Conservation (phyloP, 1,284 basidiomycete genomes). For the Malassezia restricta region DNA sequence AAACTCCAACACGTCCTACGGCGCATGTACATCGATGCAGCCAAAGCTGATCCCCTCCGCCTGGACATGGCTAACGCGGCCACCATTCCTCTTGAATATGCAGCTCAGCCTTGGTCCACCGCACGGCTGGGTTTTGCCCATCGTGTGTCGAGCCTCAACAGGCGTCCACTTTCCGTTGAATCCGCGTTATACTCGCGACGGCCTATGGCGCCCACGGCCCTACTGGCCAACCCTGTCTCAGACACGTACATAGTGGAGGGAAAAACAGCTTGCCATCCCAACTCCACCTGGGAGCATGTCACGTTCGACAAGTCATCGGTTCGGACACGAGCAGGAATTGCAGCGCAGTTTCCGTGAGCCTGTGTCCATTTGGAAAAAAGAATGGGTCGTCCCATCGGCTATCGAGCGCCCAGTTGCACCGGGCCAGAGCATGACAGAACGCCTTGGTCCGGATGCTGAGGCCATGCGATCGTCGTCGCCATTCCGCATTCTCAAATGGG, state of each 20-base stretch:
- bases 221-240: slow-evolving; percentile 1
- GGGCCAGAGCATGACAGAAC: slow-evolving; percentile 4
- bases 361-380: slow-evolving; percentile 2
- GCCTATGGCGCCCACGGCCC: slow-evolving; percentile 7
- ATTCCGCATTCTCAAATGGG: slow-evolving; percentile 14
- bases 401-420: background rate
- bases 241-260: background rate
- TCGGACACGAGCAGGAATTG: slow-evolving; percentile 12
- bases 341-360: slow-evolving; percentile 9
- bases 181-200: slow-evolving; percentile 4
- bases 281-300: slow-evolving; percentile 10
- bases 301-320: slow-evolving; percentile 8
- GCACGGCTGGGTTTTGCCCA: slow-evolving; percentile 5
- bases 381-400: slow-evolving; percentile 9
- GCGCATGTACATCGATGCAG: background rate
- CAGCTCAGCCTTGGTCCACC: slow-evolving; percentile 10
- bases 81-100: slow-evolving; percentile 11
- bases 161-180: slow-evolving; percentile 13
- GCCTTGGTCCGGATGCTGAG: slow-evolving; percentile 3
- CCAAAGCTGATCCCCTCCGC: too few species aligned
- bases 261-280: background rate
- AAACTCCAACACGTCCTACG: background rate
- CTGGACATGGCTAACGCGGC: background rate
- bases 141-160: background rate
- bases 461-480: slow-evolving; percentile 13